Evolutionary conservation across 148 eudicot genomes (phyloP).

Genomic region (Rhododendron kiyosumense): DNA sequence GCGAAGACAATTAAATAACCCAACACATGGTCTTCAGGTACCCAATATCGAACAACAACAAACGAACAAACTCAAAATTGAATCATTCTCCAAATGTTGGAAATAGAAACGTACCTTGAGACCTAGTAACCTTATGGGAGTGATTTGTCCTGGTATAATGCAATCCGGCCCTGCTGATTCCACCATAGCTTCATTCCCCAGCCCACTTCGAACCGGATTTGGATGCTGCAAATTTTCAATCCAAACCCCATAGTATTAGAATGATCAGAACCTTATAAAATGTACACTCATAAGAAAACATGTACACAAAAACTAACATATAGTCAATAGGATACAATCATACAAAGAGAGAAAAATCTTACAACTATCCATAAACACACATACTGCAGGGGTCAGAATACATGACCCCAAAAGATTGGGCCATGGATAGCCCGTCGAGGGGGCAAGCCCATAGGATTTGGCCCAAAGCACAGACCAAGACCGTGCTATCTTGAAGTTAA

Average conservation of each 20-base stretch:
- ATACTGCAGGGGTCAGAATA: not conserved
- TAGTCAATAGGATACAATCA: not conserved
- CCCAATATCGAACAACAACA: not conserved
- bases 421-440: not conserved
- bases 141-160: conserved; percentile 82
- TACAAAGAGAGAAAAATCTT: not conserved
- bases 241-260: conserved; percentile 2
- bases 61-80: not conserved
- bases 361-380: not conserved
- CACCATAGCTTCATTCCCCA: conserved; percentile 73
- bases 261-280: not conserved
- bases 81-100: not conserved
- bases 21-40: not conserved
- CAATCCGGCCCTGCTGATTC: conserved; percentile 99
- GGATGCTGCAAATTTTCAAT: conserved; percentile 50
- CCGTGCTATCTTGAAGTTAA: not conserved
- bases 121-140: conserved; percentile 82
- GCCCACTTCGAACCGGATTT: conserved; percentile 74
- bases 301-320: not conserved
- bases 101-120: conserved; percentile 52
- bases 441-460: not conserved
- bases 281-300: not conserved
- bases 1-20: not conserved
- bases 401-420: not conserved
- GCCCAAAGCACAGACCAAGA: not conserved